Evolutionary conservation across 495 filamentous ascomycete genomes (phyloP).

Genomic region (Gamarada debralockiae): DNA sequence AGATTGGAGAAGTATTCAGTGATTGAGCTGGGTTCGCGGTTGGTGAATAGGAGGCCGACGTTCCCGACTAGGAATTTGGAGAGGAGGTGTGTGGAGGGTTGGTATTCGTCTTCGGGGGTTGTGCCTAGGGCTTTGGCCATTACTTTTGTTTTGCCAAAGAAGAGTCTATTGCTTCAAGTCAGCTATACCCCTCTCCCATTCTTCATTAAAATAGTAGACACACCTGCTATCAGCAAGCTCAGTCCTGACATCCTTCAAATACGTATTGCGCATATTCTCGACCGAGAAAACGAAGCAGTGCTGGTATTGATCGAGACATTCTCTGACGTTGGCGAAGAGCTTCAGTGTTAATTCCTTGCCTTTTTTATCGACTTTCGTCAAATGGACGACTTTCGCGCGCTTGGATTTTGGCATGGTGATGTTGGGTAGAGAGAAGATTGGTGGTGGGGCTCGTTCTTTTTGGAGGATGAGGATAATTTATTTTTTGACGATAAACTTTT

Average conservation of each 20-base stretch:
- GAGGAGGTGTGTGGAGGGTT: slow-evolving; percentile 66
- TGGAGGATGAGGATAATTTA: slow-evolving; percentile 1
- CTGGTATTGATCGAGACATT: slow-evolving; percentile 79
- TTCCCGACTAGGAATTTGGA: slow-evolving; percentile 69
- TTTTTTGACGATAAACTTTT: too few species aligned
- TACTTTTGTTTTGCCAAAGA: slow-evolving; percentile 98
- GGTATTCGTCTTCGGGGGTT: slow-evolving; percentile 69
- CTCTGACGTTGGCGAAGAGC: slow-evolving; percentile 83
- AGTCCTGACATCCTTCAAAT: slow-evolving; percentile 85
- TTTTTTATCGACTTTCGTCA: slow-evolving; percentile 90
- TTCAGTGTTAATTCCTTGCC: slow-evolving; percentile 83
- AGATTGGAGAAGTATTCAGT: slow-evolving; percentile 63
- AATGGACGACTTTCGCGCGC: slow-evolving; percentile 79
- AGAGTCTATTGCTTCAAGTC: slow-evolving; percentile 53
- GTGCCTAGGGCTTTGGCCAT: slow-evolving; percentile 89
- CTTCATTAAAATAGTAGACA: slow-evolving; percentile 18
- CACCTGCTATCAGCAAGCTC: slow-evolving; percentile 85
- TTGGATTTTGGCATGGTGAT: slow-evolving; percentile 92
- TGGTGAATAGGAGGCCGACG: slow-evolving; percentile 88
- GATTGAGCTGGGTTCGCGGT: slow-evolving; percentile 60
- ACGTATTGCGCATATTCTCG: slow-evolving; percentile 98
- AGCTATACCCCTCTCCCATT: background rate
- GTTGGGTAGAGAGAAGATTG: background rate
- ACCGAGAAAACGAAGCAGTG: slow-evolving; percentile 90
- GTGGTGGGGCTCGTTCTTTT: background rate